Evolutionary conservation across 2,329 filamentous ascomycete genomes (phyloP), one percentile per base, ranked within the genome.

Genomic region (Truncatella angustata): DNA sequence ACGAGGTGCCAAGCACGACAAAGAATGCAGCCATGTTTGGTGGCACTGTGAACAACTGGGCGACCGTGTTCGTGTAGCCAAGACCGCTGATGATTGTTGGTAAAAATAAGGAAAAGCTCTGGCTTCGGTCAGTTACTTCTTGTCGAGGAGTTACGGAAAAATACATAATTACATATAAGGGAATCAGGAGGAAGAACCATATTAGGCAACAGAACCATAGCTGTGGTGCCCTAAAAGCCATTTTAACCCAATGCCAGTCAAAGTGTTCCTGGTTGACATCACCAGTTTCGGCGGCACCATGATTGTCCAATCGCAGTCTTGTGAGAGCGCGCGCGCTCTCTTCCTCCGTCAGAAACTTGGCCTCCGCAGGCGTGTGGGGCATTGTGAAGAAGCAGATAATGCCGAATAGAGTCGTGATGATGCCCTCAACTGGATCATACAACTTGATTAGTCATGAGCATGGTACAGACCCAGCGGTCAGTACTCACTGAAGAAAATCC

Each of bases 311-410:
- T 28, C 21, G 24, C 5, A 49, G 18, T 20, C 46, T 20, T 6
- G 46, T 12, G 6, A 49, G 7, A 11, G 46, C 46, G 12, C 35
- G 46, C n/a, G 10, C 18, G 46, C 46, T 30, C 34, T 49, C 46
- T 9, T 49, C 35, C 20, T 81, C 76, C 0, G 81, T 80, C 7
- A 96, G 77, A 65, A 95, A 95, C 2, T 67, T 83, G 21, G 89
- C 90, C 52, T 88, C 78, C 56, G 87, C 86, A 0, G 91, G 90
- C 63, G 91, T 95, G 64, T 95, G 89, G 57, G 90, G 82, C 1
- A 94, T 88, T 72, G 88, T 82, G 84, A 85, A 92, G 70, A 87
- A 91, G 2, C 46, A 49, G n/a, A 49, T 9, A 82, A 88, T 58
- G 2, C 87, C 90, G 21, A 91, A 77, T 1, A 90, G 2, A 1